Conservation (phyloP, 345 rosid genomes). For the Citrus reticulata region DNA sequence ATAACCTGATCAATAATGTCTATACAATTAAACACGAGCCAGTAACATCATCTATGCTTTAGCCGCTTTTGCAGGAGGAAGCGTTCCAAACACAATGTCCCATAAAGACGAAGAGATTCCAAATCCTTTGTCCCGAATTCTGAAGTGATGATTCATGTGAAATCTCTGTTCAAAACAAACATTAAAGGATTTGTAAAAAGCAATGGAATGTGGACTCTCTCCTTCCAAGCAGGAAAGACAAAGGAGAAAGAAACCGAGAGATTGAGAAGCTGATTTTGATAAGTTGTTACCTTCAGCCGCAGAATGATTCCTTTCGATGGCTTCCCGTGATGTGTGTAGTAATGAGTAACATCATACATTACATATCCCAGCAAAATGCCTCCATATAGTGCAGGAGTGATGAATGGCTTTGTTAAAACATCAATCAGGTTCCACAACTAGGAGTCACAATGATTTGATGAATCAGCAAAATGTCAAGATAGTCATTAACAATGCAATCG, state of each 20-base stretch:
- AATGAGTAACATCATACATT: constrained; percentile 68
- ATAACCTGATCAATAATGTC: background rate
- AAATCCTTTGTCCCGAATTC: constrained; percentile 50
- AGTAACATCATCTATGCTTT: constrained; percentile 18
- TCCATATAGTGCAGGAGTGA: constrained; percentile 60
- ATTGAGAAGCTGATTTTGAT: background rate
- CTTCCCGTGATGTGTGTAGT: constrained; percentile 73
- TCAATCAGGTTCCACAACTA: constrained; percentile 54
- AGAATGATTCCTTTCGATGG: constrained; percentile 38
- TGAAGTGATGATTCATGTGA: constrained; percentile 76
- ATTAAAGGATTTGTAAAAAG: background rate
- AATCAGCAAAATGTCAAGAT: background rate
- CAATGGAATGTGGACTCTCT: background rate
- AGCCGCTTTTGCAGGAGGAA: constrained; percentile 30
- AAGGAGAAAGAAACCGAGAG: background rate
- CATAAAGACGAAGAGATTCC: constrained; percentile 73
- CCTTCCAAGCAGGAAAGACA: background rate
- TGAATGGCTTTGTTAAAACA: constrained; percentile 45
- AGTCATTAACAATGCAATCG: background rate
- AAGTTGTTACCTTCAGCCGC: constrained; percentile 47
- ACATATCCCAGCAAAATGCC: constrained; percentile 70
- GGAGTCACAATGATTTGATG: background rate
- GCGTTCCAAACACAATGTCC: constrained; percentile 70
- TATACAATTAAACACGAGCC: background rate
- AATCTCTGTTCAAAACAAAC: constrained; percentile 42